Percentiles rank a stretch among this genome's conserved stretches.
Conservation (phyloP, 2,329 filamentous ascomycete genomes). For the Colletotrichum caudatum region DNA sequence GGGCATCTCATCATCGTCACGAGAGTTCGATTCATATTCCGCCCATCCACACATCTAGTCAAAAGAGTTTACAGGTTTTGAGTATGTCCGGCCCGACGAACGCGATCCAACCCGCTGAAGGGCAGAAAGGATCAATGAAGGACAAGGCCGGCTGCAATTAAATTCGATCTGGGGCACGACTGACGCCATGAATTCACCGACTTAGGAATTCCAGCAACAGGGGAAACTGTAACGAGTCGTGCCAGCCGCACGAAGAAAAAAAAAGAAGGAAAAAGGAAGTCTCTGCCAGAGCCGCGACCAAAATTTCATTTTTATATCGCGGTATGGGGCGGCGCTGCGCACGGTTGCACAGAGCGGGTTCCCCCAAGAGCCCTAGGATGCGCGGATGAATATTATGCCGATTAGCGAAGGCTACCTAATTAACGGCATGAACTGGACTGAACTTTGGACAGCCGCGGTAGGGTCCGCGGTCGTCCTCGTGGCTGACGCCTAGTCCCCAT, state of each 20-base stretch:
- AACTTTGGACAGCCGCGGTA: constrained; percentile 1
- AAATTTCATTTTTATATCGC: constrained; percentile 39
- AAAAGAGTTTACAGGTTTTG: neutral
- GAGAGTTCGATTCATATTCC: neutral
- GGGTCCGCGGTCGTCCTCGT: neutral
- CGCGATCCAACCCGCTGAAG: constrained; percentile 37
- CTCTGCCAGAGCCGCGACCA: neutral
- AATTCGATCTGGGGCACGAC: constrained; percentile 80
- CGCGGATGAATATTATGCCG: constrained; percentile 16
- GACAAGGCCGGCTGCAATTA: constrained; percentile 79
- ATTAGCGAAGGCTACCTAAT: neutral
- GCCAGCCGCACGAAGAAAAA: constrained; percentile 83
- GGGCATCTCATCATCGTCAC: no score
- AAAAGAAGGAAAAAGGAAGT: constrained; percentile 62
- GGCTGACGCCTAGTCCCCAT: constrained; percentile 21
- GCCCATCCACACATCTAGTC: no score
- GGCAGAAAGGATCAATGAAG: constrained; percentile 42
- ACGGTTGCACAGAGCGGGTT: constrained; percentile 20
- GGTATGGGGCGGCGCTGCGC: constrained; percentile 18
- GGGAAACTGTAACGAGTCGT: constrained; percentile 71
- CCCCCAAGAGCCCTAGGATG: neutral
- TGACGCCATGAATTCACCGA: constrained; percentile 75
- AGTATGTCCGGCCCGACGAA: constrained; percentile 59
- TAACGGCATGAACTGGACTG: neutral
- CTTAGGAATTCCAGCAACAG: constrained; percentile 80